A percentile compares a stretch with the other conserved stretches of the same genome.
phyloP scores from a whole-genome alignment of 2,329 filamentous ascomycete species.

The Exophiala oligosperma region DNA sequence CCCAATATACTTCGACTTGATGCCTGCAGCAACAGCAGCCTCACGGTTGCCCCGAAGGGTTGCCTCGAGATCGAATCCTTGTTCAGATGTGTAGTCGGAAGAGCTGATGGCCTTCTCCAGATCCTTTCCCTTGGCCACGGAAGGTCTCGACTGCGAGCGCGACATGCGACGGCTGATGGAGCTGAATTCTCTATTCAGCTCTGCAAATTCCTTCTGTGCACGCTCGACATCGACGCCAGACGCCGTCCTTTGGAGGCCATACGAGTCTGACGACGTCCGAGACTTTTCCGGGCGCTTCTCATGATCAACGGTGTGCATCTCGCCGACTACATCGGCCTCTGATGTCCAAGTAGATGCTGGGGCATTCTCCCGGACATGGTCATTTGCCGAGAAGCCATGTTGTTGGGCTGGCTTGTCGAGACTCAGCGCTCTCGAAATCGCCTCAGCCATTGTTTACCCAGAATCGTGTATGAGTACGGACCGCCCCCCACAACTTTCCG shows the following conservation, averaged over 20 bases:
- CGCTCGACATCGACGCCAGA: slow-evolving; percentile 48
- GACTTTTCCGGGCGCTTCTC: slow-evolving; percentile 15
- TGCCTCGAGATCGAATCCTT: slow-evolving; percentile 73
- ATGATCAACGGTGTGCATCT: slow-evolving; percentile 1
- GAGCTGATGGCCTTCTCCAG: slow-evolving; percentile 57
- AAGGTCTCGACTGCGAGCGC: slow-evolving; percentile 34
- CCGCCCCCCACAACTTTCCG: not conserved
- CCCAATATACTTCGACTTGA: slow-evolving; percentile 75
- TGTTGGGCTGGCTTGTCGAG: slow-evolving; percentile 19
- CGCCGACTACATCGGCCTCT: slow-evolving; percentile 1
- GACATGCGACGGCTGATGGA: slow-evolving; percentile 39
- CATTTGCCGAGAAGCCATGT: slow-evolving; percentile 13
- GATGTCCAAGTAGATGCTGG: not conserved
- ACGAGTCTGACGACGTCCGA: slow-evolving; percentile 30
- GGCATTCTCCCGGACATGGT: slow-evolving; percentile 3
- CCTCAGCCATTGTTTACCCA: slow-evolving; percentile 13
- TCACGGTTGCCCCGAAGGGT: slow-evolving; percentile 70
- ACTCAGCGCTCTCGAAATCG: slow-evolving; percentile 16
- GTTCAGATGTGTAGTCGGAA: slow-evolving; percentile 48
- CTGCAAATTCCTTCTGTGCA: slow-evolving; percentile 45
- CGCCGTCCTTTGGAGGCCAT: slow-evolving; percentile 35
- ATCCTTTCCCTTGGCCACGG: slow-evolving; percentile 43
- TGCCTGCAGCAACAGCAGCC: slow-evolving; percentile 74
- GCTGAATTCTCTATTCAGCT: slow-evolving; percentile 42
- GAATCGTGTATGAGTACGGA: not conserved